phyloP scores from a whole-genome alignment of 2,329 filamentous ascomycete genomes.

The Xylariaceae sp. region DNA sequence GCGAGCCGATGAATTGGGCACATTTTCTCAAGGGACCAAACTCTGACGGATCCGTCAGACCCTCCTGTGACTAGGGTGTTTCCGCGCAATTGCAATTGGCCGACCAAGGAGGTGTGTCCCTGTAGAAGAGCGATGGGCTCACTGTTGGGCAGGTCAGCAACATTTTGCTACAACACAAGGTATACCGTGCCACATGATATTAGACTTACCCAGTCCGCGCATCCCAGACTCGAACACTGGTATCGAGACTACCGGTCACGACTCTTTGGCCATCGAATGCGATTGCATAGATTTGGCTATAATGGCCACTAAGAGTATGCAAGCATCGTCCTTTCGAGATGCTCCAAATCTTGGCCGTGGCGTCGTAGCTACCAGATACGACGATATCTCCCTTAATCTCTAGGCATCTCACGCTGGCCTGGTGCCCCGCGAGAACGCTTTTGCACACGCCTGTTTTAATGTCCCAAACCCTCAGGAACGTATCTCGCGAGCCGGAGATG shows the following conservation, averaged over 20 bases:
- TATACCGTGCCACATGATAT: not conserved
- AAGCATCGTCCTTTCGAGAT: constrained; percentile 92
- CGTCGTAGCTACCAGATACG: constrained; percentile 98
- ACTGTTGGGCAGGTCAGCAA: constrained; percentile 36
- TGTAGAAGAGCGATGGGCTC: constrained; percentile 88
- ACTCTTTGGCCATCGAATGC: constrained; percentile 93
- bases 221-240: constrained; percentile 96
- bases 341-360: constrained; percentile 94
- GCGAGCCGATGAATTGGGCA: constrained; percentile 89
- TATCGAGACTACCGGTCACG: constrained; percentile 92
- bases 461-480: constrained; percentile 92
- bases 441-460: constrained; percentile 80
- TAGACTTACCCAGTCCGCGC: constrained; percentile 69
- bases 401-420: constrained; percentile 89
- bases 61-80: constrained; percentile 94
- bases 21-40: constrained; percentile 91
- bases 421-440: constrained; percentile 88
- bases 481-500: constrained; percentile 94
- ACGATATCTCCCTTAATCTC: constrained; percentile 96
- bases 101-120: constrained; percentile 93
- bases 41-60: constrained; percentile 89
- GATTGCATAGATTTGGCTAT: constrained; percentile 98
- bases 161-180: not conserved
- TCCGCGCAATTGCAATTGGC: constrained; percentile 90
- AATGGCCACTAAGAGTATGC: constrained; percentile 85